phyloP scores from a whole-genome alignment of 1,284 basidiomycete species.

The Malassezia pachydermatis region DNA sequence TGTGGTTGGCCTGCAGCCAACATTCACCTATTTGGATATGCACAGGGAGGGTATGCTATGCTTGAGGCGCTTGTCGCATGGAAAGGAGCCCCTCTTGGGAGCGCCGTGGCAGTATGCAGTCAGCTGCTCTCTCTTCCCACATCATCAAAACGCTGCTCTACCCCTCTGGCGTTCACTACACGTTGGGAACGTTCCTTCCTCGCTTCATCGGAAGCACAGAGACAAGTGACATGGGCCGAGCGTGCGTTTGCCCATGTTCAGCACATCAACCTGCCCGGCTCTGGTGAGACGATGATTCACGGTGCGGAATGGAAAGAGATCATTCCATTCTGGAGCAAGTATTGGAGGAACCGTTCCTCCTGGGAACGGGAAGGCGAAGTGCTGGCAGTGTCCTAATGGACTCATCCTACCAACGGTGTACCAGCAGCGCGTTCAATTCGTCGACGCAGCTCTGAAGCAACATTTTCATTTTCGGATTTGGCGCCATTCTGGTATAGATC shows the following conservation, averaged over 20 bases:
- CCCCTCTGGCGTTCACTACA: slow-evolving; percentile 2
- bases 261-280: slow-evolving; percentile 4
- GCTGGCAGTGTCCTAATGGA: slow-evolving; percentile 12
- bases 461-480: slow-evolving; percentile 6
- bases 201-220: not conserved
- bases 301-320: slow-evolving; percentile 27
- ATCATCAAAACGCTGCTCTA: no score
- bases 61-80: slow-evolving; percentile 58
- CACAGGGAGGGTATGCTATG: slow-evolving; percentile 72
- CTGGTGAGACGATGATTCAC: slow-evolving; percentile 6
- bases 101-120: slow-evolving; percentile 24
- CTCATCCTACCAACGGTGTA: slow-evolving; percentile 12
- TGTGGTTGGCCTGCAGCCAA: slow-evolving; percentile 60
- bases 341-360: slow-evolving; percentile 12
- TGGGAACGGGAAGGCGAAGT: slow-evolving; percentile 29
- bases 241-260: slow-evolving; percentile 6
- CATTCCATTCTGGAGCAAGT: slow-evolving; percentile 25
- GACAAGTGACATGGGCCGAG: not conserved
- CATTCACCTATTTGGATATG: slow-evolving; percentile 81
- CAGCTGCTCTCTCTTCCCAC: slow-evolving; percentile 21
- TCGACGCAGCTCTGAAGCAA: not conserved
- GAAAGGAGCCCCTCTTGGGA: slow-evolving; percentile 46
- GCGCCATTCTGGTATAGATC: slow-evolving; percentile 20
- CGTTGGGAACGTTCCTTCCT: not conserved
- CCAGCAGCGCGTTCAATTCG: slow-evolving; percentile 15